Evolutionary conservation across 176 grass and related monocot species (phyloP).

Genomic region (Musa itinerans): DNA sequence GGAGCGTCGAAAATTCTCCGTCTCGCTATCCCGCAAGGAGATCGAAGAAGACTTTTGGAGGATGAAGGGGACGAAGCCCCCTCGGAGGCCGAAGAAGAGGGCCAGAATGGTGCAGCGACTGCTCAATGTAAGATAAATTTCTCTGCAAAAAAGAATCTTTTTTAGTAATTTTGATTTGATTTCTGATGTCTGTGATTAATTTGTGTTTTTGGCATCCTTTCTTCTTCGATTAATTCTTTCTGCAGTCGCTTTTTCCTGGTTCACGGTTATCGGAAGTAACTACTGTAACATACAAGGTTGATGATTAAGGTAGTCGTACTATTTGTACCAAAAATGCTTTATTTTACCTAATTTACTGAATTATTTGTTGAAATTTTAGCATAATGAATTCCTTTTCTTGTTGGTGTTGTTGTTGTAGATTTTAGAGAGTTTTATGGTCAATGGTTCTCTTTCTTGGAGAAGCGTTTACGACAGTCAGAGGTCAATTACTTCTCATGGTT

Average conservation of each 20-base stretch:
- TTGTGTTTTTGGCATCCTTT: neutral
- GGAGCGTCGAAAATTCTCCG: constrained; percentile 24
- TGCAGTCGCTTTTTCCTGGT: constrained; percentile 49
- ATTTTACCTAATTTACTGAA: neutral
- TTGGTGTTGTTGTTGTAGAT: neutral
- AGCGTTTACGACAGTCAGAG: neutral
- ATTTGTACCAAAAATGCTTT: neutral
- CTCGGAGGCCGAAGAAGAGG: constrained; percentile 56
- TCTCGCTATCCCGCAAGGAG: constrained; percentile 47
- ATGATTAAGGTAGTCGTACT: constrained; percentile 26
- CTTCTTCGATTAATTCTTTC: neutral
- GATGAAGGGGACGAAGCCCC: constrained; percentile 37
- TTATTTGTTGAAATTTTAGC: neutral
- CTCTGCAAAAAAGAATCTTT: neutral
- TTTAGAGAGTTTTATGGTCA: neutral
- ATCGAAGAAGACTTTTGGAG: constrained; percentile 35
- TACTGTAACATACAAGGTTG: constrained; percentile 42
- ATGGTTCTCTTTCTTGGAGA: too few relatives aligned
- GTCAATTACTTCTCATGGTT: neutral
- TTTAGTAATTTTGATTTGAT: neutral
- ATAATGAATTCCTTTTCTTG: neutral
- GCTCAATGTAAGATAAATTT: constrained; percentile 31
- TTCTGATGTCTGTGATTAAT: neutral
- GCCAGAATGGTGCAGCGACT: constrained; percentile 34
- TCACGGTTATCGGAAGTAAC: constrained; percentile 39